Base-by-base conservation (phyloP, 305 asterid genomes). In the Solanum hybrid region DNA sequence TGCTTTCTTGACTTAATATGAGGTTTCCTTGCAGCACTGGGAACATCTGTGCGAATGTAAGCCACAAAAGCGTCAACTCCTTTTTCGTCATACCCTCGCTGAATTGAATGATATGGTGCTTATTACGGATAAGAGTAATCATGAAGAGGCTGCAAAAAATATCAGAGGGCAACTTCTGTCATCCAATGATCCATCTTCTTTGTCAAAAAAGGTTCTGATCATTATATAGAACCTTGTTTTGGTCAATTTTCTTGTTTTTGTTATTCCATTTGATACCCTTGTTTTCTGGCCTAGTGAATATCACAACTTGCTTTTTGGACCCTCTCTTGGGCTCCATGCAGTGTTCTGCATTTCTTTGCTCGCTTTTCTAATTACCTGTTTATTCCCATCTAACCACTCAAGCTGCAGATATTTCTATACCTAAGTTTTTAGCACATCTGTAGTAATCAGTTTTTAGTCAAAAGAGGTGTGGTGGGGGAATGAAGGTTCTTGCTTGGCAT, bases 31-130 rank as follows among this genome's bases (percentile, higher is more conserved):
- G 96, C 94, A 97, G 99, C 99, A 97, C 89, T 96, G 96, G 96
- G 95, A 96, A 91, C 96, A 96, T 92, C 97, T 97, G 85, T 97
- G 99, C 91, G 99, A 96, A 91, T 97, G 99, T 94, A 95, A 95
- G 92, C 93, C 98, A 77, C 91, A 91, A 92, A 95, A 94, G 90
- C 98, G 89, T 89, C 87, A 94, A 88, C 97, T 97, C 91, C 96
- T 93, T 36, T 97, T 94, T 92, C 98, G 99, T 87, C 96, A 96
- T 92, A 93, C 95, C 79, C 93, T 97, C 83, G 97, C 95, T 90
- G 99, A 97, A 90, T 92, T 97, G 96, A 91, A 91, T 90, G 94
- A 90, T 92, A 90, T 96, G 91, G 95, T 95, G 92, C 94, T 90
- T 89, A 91, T 91, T 91, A 91, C 93, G 39, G 94, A 93, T 87